A percentile compares a stretch with the other conserved stretches of the same genome.
Evolutionary conservation across 1,284 basidiomycete species (phyloP).

Genomic region (Grifola frondosa): DNA sequence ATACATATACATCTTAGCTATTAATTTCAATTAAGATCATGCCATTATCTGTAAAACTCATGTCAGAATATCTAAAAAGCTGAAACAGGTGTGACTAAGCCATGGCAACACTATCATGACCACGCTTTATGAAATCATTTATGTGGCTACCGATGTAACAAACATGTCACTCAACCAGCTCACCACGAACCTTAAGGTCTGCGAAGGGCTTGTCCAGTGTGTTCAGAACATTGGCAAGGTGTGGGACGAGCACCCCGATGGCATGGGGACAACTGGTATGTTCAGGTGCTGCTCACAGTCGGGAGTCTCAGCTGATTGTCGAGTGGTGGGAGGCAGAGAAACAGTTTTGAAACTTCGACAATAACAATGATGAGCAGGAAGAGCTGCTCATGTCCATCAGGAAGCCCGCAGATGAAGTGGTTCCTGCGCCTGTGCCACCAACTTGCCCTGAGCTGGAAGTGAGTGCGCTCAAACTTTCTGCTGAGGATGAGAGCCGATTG

Average conservation of each 20-base stretch:
- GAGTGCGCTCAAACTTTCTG: slow-evolving; percentile 40
- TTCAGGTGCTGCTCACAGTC: slow-evolving; percentile 90
- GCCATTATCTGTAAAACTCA: too few species aligned
- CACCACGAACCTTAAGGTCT: slow-evolving; percentile 79
- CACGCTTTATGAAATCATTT: slow-evolving; percentile 88
- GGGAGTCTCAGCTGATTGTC: slow-evolving; percentile 90
- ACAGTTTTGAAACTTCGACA: slow-evolving; percentile 98
- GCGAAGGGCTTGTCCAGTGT: slow-evolving; percentile 82
- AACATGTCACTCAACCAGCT: slow-evolving; percentile 87
- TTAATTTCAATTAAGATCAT: too few species aligned
- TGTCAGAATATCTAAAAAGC: too few species aligned
- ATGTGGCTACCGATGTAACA: slow-evolving; percentile 87
- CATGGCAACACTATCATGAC: too few species aligned
- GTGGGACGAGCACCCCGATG: slow-evolving; percentile 98
- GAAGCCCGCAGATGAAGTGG: slow-evolving; percentile 67
- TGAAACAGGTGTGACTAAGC: too few species aligned
- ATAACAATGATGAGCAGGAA: slow-evolving; percentile 84
- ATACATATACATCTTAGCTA: too few species aligned
- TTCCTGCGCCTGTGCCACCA: slow-evolving; percentile 36
- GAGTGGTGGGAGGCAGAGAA: slow-evolving; percentile 99
- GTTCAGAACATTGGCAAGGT: slow-evolving; percentile 88
- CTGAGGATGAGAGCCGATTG: slow-evolving; percentile 56
- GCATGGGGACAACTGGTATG: slow-evolving; percentile 98
- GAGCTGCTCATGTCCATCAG: slow-evolving; percentile 87
- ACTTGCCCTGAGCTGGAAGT: slow-evolving; percentile 36